A percentile compares a stretch with the other conserved stretches of the same genome.
Conservation (phyloP, 1,284 basidiomycete genomes). For the Wallemia hederae region DNA sequence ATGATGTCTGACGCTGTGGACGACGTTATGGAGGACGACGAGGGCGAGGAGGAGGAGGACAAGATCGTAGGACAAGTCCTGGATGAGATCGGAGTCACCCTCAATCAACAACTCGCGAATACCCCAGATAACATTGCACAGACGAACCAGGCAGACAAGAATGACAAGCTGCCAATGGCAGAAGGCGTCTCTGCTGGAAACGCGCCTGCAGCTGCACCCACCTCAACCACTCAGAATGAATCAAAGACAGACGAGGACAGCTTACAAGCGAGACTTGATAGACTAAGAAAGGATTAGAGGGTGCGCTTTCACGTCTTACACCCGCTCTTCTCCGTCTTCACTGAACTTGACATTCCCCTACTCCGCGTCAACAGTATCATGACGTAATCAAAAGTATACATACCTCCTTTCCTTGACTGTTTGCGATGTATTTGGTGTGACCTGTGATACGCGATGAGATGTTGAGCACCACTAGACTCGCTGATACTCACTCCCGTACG, state of each 20-base stretch:
- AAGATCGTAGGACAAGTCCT: conserved; percentile 86
- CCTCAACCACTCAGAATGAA: too few relatives aligned
- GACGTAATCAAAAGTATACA: background rate
- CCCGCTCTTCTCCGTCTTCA: background rate
- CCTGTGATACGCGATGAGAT: background rate
- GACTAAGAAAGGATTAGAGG: background rate
- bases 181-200: background rate
- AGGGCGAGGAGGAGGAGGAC: conserved; percentile 73
- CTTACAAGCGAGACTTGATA: background rate
- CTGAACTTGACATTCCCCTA: background rate
- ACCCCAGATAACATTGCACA: background rate
- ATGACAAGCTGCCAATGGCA: background rate
- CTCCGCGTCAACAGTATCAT: background rate
- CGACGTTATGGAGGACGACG: conserved; percentile 91
- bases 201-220: background rate
- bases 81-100: conserved; percentile 80
- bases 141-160: background rate
- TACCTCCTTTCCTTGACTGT: background rate
- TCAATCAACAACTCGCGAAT: conserved; percentile 37
- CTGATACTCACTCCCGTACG: background rate
- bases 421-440: background rate
- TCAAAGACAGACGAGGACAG: background rate
- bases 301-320: background rate
- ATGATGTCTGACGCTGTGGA: conserved; percentile 99
- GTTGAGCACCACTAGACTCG: background rate